These are phyloP conservation scores for Trifolium pratense DNA, from an alignment of 306 rosid genomes.

Conservation along the genomic window DNA sequence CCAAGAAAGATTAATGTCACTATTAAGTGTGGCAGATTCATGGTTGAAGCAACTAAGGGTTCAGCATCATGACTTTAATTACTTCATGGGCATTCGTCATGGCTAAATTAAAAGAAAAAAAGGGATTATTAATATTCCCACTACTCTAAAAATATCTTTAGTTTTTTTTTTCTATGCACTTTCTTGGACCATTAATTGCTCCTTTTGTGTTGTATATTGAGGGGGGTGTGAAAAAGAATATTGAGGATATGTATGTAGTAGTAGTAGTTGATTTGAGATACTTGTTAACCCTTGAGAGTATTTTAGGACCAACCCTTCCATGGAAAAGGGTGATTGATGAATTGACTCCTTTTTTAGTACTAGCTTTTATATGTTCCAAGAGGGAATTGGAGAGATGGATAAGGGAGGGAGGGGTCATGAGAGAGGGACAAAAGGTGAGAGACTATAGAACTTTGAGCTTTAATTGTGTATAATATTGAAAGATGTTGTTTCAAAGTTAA, in stretches of 20 bases:
- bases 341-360: constrained; percentile 26
- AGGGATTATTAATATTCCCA: constrained; percentile 29
- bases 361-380: constrained; percentile 29
- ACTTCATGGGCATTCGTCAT: constrained; percentile 69
- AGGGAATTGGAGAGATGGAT: constrained; percentile 40
- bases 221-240: constrained; percentile 42
- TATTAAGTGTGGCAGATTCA: constrained; percentile 87
- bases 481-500: neutral
- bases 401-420: constrained; percentile 13
- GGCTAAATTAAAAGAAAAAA: constrained; percentile 40
- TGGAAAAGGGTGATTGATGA: constrained; percentile 19
- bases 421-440: constrained; percentile 31
- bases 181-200: constrained; percentile 43
- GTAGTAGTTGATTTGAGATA: constrained; percentile 33
- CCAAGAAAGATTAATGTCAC: constrained; percentile 72
- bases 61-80: constrained; percentile 93
- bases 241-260: constrained; percentile 36
- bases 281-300: constrained; percentile 39
- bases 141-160: constrained; percentile 30
- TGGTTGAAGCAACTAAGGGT: constrained; percentile 98
- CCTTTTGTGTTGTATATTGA: neutral
- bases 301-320: constrained; percentile 37
- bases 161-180: constrained; percentile 35
- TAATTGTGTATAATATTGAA: constrained; percentile 21
- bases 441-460: constrained; percentile 23